Percentiles rank a stretch among this genome's conserved stretches.
These are phyloP conservation scores for Spizellomyces sp. DNA, from an alignment of 192 early-diverging fungal genomes.

Conservation along the genomic window DNA sequence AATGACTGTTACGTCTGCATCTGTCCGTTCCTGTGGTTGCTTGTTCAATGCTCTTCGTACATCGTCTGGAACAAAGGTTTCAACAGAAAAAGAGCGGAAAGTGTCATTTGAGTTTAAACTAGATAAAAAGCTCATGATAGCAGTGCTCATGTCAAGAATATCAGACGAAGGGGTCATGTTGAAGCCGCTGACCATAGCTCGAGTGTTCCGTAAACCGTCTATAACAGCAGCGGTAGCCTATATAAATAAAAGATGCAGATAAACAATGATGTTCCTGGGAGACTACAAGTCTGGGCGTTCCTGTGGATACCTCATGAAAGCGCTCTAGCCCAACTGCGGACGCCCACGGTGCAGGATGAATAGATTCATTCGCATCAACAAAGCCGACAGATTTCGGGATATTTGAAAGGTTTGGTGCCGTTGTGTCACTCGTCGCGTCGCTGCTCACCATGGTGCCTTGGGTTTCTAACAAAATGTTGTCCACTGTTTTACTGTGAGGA, in stretches of 20 bases:
- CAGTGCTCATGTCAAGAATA: background rate
- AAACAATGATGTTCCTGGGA: background rate
- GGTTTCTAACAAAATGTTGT: no score
- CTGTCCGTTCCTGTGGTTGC: conserved; percentile 2
- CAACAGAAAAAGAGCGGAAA: conserved; percentile 1
- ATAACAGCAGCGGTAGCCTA: background rate
- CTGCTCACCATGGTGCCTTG: no score
- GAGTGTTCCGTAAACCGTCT: conserved; percentile 6
- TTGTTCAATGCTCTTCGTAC: background rate
- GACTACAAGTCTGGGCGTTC: background rate
- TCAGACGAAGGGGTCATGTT: background rate
- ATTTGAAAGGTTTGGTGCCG: background rate
- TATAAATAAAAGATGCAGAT: background rate
- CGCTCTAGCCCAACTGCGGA: background rate
- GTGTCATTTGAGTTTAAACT: background rate
- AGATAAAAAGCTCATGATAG: background rate
- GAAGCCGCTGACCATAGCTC: conserved; percentile 5
- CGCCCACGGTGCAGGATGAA: background rate
- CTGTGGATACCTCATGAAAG: background rate
- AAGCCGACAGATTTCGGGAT: background rate
- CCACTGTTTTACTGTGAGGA: no score
- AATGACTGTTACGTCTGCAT: background rate
- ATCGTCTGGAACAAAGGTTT: conserved; percentile 9
- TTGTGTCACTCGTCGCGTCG: no score
- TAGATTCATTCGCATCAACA: conserved; percentile 4